phyloP scores from a whole-genome alignment of 108 stramenopile genomes.

The Pseudonitzschia pungens region DNA sequence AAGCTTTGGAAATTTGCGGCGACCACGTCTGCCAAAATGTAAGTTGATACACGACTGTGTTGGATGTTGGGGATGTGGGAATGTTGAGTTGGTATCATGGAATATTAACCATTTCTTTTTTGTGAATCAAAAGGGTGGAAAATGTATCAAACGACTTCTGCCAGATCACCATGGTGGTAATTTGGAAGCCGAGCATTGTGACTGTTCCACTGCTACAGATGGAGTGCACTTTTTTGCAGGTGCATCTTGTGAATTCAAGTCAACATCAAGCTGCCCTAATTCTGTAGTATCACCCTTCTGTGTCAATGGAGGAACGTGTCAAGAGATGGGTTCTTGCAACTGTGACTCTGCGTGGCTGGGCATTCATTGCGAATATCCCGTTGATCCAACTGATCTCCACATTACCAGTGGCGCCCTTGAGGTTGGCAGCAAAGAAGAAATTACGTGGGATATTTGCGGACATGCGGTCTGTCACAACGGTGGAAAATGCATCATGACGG shows the following conservation, averaged over 20 bases:
- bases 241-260: conserved; percentile 11
- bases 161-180: conserved; percentile 4
- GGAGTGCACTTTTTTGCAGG: conserved; percentile 17
- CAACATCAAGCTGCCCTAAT: conserved; percentile 23
- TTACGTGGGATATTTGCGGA: conserved; percentile 26
- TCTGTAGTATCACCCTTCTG: conserved; percentile 11
- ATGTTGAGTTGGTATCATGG: too few relatives aligned
- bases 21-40: conserved; percentile 32
- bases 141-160: conserved; percentile 7
- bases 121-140: conserved; percentile 14
- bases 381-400: conserved; percentile 7
- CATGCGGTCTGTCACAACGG: conserved; percentile 46
- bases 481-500: conserved; percentile 32
- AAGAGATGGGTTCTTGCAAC: background rate
- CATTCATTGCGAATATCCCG: conserved; percentile 23
- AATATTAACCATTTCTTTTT: background rate
- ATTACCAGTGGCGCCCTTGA: too few relatives aligned
- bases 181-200: conserved; percentile 21
- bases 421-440: background rate
- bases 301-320: background rate
- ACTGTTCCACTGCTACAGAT: conserved; percentile 25
- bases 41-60: background rate
- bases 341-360: conserved; percentile 10
- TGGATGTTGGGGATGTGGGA: background rate
- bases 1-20: conserved; percentile 19